Percentiles rank a stretch among this genome's conserved stretches.
Conservation (phyloP, 805 yeast genomes). For the Candida ipomoeae region DNA sequence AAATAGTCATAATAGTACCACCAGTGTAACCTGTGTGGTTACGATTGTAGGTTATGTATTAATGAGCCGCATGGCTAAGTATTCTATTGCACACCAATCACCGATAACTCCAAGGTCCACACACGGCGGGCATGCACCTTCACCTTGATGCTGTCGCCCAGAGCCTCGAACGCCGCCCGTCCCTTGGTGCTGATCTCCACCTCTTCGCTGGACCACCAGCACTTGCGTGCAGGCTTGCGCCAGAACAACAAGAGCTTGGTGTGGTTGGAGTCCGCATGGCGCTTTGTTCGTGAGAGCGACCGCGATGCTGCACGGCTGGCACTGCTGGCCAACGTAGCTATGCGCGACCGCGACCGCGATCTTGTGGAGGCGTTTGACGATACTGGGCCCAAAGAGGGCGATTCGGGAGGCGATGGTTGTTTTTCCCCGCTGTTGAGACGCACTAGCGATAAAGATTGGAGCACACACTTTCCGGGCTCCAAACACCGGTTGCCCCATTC, state of each 20-base stretch:
- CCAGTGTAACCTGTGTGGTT: too few species aligned
- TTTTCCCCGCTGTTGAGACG: constrained; percentile 42
- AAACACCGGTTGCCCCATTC: constrained; percentile 87
- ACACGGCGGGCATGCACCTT: constrained; percentile 87
- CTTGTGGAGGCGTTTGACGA: constrained; percentile 35
- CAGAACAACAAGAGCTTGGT: constrained; percentile 81
- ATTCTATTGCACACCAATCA: constrained; percentile 68
- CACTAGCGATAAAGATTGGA: constrained; percentile 75
- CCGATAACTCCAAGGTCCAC: constrained; percentile 93
- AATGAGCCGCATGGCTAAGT: background rate
- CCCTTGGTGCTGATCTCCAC: constrained; percentile 41
- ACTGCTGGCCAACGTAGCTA: constrained; percentile 55
- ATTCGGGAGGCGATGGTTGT: constrained; percentile 36
- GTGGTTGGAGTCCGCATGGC: constrained; percentile 37
- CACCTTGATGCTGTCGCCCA: constrained; percentile 35
- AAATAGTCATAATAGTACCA: too few species aligned
- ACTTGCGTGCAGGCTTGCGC: constrained; percentile 97
- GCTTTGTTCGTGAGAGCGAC: constrained; percentile 50
- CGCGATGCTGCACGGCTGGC: constrained; percentile 55
- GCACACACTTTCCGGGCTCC: constrained; percentile 84
- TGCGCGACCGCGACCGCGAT: constrained; percentile 43
- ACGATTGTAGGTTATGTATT: background rate
- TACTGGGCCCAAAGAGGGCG: constrained; percentile 43
- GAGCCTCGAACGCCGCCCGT: constrained; percentile 18
- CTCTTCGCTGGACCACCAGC: constrained; percentile 89